A percentile compares a stretch with the other conserved stretches of the same genome.
Conservation (phyloP, 2,329 filamentous ascomycete species). For the Monosporascus sp. region DNA sequence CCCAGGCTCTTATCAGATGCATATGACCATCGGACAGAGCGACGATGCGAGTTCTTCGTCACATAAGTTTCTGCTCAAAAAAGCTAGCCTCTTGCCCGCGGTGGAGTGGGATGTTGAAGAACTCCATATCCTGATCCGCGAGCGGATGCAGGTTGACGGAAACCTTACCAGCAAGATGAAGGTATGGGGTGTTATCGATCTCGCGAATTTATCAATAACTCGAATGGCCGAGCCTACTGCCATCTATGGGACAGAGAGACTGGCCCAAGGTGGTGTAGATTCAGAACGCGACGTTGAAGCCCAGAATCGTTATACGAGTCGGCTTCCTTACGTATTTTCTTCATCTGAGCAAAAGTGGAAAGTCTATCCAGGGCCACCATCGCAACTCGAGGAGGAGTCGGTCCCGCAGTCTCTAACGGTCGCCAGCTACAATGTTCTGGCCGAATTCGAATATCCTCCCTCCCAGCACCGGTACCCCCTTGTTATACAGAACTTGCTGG, state of each 20-base stretch:
- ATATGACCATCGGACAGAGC: slow-evolving; percentile 59
- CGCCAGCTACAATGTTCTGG: slow-evolving; percentile 49
- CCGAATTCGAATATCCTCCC: slow-evolving; percentile 45
- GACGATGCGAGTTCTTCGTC: slow-evolving; percentile 37
- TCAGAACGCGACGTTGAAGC: background rate
- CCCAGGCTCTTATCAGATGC: slow-evolving; percentile 33
- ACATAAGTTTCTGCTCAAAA: slow-evolving; percentile 48
- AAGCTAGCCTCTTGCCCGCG: slow-evolving; percentile 42
- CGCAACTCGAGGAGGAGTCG: background rate
- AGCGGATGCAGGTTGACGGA: slow-evolving; percentile 27
- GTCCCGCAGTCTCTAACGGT: slow-evolving; percentile 24
- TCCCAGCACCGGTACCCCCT: slow-evolving; percentile 35
- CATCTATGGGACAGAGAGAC: slow-evolving; percentile 10
- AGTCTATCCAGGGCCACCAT: slow-evolving; percentile 1
- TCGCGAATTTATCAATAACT: slow-evolving; percentile 17
- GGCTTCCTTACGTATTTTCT: slow-evolving; percentile 15
- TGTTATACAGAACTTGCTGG: slow-evolving; percentile 40
- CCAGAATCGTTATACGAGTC: slow-evolving; percentile 1
- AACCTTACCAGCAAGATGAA: slow-evolving; percentile 45
- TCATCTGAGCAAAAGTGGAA: slow-evolving; percentile 14
- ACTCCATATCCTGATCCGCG: slow-evolving; percentile 49
- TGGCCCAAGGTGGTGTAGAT: background rate
- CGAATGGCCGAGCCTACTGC: slow-evolving; percentile 4
- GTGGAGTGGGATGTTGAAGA: slow-evolving; percentile 44
- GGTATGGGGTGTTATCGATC: slow-evolving; percentile 47